phyloP scores from a whole-genome alignment of 495 filamentous ascomycete genomes.

The Platismatia glauca region DNA sequence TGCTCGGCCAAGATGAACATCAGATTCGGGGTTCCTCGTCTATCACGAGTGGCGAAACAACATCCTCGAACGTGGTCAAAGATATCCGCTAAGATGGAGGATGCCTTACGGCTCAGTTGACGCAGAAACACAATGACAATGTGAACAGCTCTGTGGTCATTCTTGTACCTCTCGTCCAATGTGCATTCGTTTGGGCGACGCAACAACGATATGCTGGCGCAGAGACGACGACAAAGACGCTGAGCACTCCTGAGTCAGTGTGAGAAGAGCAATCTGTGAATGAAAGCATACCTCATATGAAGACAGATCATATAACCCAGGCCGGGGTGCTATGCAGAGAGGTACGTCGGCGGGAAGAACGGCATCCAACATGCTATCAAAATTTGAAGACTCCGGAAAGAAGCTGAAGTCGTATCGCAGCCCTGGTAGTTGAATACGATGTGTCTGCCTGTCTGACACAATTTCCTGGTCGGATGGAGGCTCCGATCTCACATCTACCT shows the following conservation, averaged over 20 bases:
- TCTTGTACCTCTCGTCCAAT: neutral
- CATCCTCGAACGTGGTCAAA: neutral
- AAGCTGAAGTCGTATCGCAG: neutral
- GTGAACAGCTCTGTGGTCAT: neutral
- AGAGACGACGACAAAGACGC: constrained; percentile 5
- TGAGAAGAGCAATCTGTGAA: neutral
- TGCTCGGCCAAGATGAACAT: constrained; percentile 1
- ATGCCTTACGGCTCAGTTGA: neutral
- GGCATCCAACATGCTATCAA: neutral
- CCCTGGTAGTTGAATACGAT: neutral
- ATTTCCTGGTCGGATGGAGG: neutral
- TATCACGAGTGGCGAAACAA: constrained; percentile 3
- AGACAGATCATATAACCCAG: neutral
- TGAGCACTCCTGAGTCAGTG: neutral
- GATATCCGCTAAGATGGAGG: neutral
- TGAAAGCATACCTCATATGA: constrained; percentile 5
- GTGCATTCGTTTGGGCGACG: neutral
- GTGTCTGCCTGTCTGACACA: neutral
- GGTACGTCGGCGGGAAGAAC: neutral
- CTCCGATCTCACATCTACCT: neutral
- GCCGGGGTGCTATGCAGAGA: neutral
- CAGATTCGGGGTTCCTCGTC: neutral
- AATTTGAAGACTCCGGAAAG: neutral
- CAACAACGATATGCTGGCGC: neutral
- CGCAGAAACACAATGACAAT: neutral